These are phyloP conservation scores for Ambispora gerdemannii DNA, from an alignment of 192 early-diverging fungal species.

Conservation along the genomic window DNA sequence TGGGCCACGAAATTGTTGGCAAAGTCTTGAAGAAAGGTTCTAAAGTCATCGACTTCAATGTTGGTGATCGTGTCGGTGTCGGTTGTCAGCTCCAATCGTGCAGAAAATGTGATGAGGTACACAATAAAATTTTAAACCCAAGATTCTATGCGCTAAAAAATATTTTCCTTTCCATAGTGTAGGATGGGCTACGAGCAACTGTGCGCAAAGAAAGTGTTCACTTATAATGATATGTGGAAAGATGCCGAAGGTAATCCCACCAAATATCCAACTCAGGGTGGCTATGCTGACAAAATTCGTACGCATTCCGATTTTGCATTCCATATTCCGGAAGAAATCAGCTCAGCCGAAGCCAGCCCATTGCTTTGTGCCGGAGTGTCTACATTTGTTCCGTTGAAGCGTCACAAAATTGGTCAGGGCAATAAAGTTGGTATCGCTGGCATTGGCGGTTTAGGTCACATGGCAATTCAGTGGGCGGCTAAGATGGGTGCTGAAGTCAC, in stretches of 20 bases:
- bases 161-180: no score
- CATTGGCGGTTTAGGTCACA: constrained; percentile 67
- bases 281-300: constrained; percentile 50
- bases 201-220: constrained; percentile 44
- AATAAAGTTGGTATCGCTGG: constrained; percentile 59
- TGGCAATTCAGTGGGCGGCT: constrained; percentile 61
- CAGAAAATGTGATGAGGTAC: constrained; percentile 33
- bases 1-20: constrained; percentile 55
- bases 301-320: constrained; percentile 58
- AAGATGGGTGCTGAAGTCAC: constrained; percentile 48
- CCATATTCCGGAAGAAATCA: constrained; percentile 56
- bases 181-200: constrained; percentile 33
- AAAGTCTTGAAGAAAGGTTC: constrained; percentile 36
- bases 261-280: constrained; percentile 28
- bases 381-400: constrained; percentile 53
- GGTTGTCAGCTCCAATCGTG: constrained; percentile 67
- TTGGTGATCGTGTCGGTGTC: constrained; percentile 65
- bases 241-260: constrained; percentile 58
- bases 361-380: constrained; percentile 83
- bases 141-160: no score
- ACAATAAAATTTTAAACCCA: neutral
- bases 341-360: constrained; percentile 59
- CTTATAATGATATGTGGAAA: constrained; percentile 56
- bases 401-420: constrained; percentile 42
- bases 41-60: constrained; percentile 35